Conservation (phyloP, 352 stramenopile genomes). For the Stramenopiles sp. region DNA sequence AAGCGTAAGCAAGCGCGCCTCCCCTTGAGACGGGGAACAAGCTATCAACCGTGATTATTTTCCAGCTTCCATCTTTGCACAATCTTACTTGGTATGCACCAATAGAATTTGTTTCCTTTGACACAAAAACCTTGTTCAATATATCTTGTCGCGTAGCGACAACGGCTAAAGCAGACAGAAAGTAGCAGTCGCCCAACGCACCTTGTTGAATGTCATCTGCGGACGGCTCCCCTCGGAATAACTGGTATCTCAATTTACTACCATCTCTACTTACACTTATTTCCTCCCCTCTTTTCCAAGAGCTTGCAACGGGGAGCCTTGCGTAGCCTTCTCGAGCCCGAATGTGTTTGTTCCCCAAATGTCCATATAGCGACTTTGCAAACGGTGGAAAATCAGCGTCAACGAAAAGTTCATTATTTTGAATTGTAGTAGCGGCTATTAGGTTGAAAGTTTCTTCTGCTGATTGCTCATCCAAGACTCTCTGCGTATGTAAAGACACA, state of each 20-base stretch:
- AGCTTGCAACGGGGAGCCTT: neutral
- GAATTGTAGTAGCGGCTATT: neutral
- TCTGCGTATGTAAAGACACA: neutral
- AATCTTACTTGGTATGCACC: neutral
- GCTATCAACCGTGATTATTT: neutral
- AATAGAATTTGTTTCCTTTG: neutral
- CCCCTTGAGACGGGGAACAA: neutral
- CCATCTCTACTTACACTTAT: neutral
- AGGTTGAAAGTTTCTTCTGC: neutral
- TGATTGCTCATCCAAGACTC: neutral
- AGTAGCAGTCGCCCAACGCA: neutral
- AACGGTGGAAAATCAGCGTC: neutral
- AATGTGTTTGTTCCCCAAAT: neutral
- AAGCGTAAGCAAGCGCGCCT: neutral
- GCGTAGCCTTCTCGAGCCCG: neutral
- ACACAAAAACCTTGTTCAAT: neutral
- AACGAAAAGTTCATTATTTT: neutral
- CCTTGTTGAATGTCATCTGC: slow-evolving; percentile 4
- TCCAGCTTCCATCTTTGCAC: neutral
- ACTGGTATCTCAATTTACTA: neutral
- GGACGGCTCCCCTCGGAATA: neutral
- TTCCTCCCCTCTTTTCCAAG: neutral
- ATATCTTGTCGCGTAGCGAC: neutral
- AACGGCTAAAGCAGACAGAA: neutral
- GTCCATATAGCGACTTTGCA: neutral